Conservation (phyloP, 257 asterid species). For the Jacaranda copaia region DNA sequence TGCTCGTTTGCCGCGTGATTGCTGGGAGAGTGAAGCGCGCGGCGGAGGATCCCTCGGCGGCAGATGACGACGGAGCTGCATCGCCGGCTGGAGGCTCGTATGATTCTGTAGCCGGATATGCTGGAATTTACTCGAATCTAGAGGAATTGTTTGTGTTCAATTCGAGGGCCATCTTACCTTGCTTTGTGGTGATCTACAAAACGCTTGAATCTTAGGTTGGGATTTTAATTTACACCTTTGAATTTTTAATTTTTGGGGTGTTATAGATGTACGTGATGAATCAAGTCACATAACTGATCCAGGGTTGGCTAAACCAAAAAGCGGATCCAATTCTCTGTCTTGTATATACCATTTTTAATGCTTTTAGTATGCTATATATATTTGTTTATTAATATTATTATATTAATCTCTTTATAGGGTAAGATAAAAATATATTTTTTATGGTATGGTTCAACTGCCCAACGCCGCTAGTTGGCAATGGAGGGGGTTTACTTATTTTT, state of each 20-base stretch:
- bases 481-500: no score
- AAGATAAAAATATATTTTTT: neutral
- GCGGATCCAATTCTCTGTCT: constrained; percentile 22
- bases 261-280: constrained; percentile 19
- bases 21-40: constrained; percentile 76
- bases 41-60: constrained; percentile 45
- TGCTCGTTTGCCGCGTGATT: constrained; percentile 93
- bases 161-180: constrained; percentile 63
- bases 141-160: constrained; percentile 60
- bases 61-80: constrained; percentile 37
- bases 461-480: neutral
- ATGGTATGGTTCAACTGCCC: constrained; percentile 23
- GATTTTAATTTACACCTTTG: neutral
- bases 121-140: constrained; percentile 51
- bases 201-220: constrained; percentile 47
- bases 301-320: constrained; percentile 20
- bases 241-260: neutral
- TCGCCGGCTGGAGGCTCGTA: constrained; percentile 33
- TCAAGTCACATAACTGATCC: constrained; percentile 23
- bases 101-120: constrained; percentile 52
- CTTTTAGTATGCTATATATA: neutral
- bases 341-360: constrained; percentile 14
- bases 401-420: neutral
- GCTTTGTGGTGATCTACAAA: constrained; percentile 68
- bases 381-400: neutral